Conservation (phyloP, 2,329 filamentous ascomycete species). For the Arachnomyces sp. region DNA sequence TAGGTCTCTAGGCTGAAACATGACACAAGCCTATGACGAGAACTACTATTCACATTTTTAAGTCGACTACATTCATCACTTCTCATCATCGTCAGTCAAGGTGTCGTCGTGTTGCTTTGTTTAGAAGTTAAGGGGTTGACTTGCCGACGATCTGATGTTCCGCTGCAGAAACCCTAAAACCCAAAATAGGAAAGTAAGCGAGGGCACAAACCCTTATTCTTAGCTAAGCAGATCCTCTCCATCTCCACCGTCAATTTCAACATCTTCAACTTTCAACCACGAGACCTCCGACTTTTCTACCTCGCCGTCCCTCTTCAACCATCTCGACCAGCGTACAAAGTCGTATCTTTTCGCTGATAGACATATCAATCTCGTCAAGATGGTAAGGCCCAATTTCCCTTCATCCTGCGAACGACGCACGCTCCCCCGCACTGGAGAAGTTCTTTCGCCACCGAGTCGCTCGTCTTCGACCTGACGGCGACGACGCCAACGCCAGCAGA, state of each 20-base stretch:
- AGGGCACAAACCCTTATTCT: constrained; percentile 30
- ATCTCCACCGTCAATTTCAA: constrained; percentile 27
- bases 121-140: no score
- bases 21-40: no score
- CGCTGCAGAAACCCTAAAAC: constrained; percentile 5
- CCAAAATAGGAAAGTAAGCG: constrained; percentile 27
- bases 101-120: no score
- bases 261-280: constrained; percentile 24
- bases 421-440: neutral
- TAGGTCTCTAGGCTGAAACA: no score
- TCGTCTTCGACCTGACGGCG: constrained; percentile 4
- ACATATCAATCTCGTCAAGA: constrained; percentile 34
- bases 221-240: constrained; percentile 17
- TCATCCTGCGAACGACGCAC: neutral
- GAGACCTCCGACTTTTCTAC: constrained; percentile 20
- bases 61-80: no score
- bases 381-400: constrained; percentile 26
- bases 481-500: constrained; percentile 10
- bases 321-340: constrained; percentile 32
- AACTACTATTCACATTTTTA: no score
- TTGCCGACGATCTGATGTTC: no score
- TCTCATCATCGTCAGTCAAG: no score
- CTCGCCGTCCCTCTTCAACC: constrained; percentile 14
- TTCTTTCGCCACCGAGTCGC: neutral
- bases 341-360: constrained; percentile 30